phyloP scores from a whole-genome alignment of 108 stramenopile genomes.

The Aureococcus anophagefferens region DNA sequence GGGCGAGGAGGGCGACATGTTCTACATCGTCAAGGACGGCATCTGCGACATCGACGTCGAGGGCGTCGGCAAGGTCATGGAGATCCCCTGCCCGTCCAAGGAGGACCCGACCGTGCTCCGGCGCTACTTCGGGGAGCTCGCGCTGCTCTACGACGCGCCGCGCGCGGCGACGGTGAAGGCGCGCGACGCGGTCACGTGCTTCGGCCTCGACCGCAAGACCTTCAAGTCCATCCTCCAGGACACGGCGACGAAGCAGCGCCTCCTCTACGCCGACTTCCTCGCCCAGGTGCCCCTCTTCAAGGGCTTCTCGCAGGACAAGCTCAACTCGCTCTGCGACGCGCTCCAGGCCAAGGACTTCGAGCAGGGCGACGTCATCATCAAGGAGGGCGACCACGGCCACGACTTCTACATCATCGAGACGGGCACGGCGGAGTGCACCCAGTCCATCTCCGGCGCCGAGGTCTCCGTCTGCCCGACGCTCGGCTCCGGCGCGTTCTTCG shows the following conservation, averaged over 20 bases:
- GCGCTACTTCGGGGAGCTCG: slow-evolving; percentile 73
- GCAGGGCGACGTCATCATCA: slow-evolving; percentile 58
- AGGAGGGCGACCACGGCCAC: slow-evolving; percentile 58
- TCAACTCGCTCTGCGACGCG: neutral
- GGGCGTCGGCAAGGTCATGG: slow-evolving; percentile 29
- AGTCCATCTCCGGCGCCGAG: neutral
- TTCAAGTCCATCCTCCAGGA: slow-evolving; percentile 14
- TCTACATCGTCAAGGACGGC: slow-evolving; percentile 2
- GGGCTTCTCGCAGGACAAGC: neutral
- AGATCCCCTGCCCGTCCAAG: slow-evolving; percentile 1
- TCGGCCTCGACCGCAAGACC: slow-evolving; percentile 13
- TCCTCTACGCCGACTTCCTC: neutral
- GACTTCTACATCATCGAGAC: slow-evolving; percentile 21
- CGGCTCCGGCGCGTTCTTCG: neutral
- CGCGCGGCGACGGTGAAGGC: slow-evolving; percentile 60
- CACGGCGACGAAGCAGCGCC: neutral
- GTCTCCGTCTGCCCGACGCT: neutral
- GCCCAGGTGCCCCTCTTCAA: neutral
- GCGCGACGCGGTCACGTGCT: neutral
- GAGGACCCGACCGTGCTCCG: neutral
- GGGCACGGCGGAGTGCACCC: neutral
- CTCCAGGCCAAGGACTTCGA: slow-evolving; percentile 43
- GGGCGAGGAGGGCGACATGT: slow-evolving; percentile 7
- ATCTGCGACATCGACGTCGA: slow-evolving; percentile 17
- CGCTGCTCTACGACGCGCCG: slow-evolving; percentile 80